A percentile compares a stretch with the other conserved stretches of the same genome.
Conservation (phyloP, 2,329 filamentous ascomycete genomes). For the Podosphaera fusca region DNA sequence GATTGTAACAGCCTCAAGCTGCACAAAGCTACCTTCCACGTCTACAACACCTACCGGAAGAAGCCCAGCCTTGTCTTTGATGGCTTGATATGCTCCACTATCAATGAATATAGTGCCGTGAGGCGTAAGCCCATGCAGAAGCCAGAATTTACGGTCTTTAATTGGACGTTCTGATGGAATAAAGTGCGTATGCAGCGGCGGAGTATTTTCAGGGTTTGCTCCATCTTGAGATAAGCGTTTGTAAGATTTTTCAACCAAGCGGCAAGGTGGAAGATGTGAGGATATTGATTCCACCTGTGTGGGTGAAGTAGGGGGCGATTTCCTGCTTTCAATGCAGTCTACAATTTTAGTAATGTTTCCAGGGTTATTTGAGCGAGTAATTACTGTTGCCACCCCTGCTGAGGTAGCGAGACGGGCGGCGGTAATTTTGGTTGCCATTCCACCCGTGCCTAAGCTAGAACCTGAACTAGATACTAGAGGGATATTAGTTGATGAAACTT, state of each 20-base stretch:
- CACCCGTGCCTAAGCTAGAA: constrained; percentile 73
- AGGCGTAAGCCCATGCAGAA: constrained; percentile 72
- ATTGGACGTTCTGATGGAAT: constrained; percentile 66
- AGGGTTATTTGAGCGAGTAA: constrained; percentile 80
- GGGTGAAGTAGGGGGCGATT: constrained; percentile 9
- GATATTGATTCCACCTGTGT: not conserved
- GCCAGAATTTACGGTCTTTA: constrained; percentile 88
- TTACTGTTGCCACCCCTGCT: constrained; percentile 85
- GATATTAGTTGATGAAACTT: not conserved
- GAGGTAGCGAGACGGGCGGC: constrained; percentile 81
- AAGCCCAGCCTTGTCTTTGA: constrained; percentile 64
- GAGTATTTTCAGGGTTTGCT: constrained; percentile 11
- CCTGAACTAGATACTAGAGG: constrained; percentile 59
- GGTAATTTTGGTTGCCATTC: constrained; percentile 94
- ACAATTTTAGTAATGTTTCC: constrained; percentile 82
- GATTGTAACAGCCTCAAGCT: constrained; percentile 78
- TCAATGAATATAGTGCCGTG: constrained; percentile 89
- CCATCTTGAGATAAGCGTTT: constrained; percentile 21
- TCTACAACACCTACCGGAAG: constrained; percentile 79
- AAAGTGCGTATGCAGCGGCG: constrained; percentile 78
- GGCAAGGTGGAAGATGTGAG: constrained; percentile 1
- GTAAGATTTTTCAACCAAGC: constrained; percentile 15
- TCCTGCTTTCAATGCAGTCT: constrained; percentile 47
- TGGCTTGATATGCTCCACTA: constrained; percentile 59
- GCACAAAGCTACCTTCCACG: constrained; percentile 68